Base-by-base conservation (phyloP, 2,329 filamentous ascomycete genomes). In the Hypomyces rosellus region DNA sequence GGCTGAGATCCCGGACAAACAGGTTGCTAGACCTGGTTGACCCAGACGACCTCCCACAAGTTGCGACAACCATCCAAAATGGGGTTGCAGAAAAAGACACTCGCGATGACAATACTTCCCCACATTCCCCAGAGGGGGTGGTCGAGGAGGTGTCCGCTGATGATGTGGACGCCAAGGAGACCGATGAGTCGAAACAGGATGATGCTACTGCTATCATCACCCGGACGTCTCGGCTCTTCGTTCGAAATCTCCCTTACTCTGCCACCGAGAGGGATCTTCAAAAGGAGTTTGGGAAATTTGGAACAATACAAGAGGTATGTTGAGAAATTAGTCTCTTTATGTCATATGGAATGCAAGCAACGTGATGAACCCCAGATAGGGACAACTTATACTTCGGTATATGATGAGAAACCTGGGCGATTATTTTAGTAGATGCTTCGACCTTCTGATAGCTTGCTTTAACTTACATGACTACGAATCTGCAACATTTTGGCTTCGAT, bases 381-480 rank as follows among this genome's bases (percentile, higher is more conserved):
- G 93, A 97, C 93, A 97, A 84, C 92, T 90, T 88, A 96, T 92
- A 87, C 87, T 77, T 62, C 68, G 74, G 89, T 88, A 89, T 77
- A 76, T 97, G 91, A 95, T 91, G 88, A 82, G 77, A 89, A 78
- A 71, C 74, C 82, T 84, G 86, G 85, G 85, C 90, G 85, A 89
- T 81, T 87, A 93, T 96, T 95, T 96, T 99, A 96, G 93, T 99
- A 99, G 92, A 97, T 96, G 88, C 89, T 87, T 91, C 84, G 89
- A 86, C 72, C 77, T 75, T 80, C 89, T 93, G 86, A 91, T 60
- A 65, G 56, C 57, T 55, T 63, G 59, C 59, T 57, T 57, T 54
- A 55, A 55, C 63, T 57, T 57, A 30, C 25, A 37, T 13, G 42
- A 40, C 25, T 18, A 45, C 16, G 1, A 15, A n/a, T 42, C 38